Conservation (phyloP, 352 stramenopile species). For the Hyaloperonospora arabidopsidis region DNA sequence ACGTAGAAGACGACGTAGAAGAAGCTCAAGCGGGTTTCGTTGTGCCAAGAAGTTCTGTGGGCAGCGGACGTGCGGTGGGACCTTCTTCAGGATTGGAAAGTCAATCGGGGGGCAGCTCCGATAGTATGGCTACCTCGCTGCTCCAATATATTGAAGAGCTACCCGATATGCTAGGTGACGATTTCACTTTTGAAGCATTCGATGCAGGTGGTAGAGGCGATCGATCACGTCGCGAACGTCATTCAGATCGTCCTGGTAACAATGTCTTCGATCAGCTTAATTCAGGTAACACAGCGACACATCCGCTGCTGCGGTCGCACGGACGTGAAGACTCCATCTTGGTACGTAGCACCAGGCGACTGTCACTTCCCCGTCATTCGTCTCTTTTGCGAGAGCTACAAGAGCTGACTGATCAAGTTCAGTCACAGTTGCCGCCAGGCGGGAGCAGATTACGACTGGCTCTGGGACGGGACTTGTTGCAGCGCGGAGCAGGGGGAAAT, state of each 20-base stretch:
- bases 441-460: constrained; percentile 26
- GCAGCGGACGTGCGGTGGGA: constrained; percentile 8
- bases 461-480: constrained; percentile 40
- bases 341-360: constrained; percentile 22
- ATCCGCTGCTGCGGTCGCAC: constrained; percentile 39
- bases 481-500: constrained; percentile 26
- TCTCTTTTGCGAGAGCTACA: constrained; percentile 69
- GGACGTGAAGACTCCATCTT: constrained; percentile 30
- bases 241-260: constrained; percentile 13
- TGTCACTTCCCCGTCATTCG: constrained; percentile 54
- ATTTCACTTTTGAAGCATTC: constrained; percentile 53
- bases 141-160: constrained; percentile 57
- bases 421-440: constrained; percentile 45
- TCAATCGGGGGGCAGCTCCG: constrained; percentile 6
- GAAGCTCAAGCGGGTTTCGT: constrained; percentile 3
- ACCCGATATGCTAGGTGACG: constrained; percentile 42
- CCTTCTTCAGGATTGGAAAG: constrained; percentile 12
- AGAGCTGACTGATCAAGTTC: constrained; percentile 67
- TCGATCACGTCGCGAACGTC: constrained; percentile 34
- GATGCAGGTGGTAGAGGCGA: constrained; percentile 30
- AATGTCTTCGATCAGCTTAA: constrained; percentile 11
- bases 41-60: constrained; percentile 5
- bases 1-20: constrained; percentile 26
- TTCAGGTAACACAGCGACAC: constrained; percentile 12
- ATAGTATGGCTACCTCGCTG: constrained; percentile 28